A percentile compares a stretch with the other conserved stretches of the same genome.
These are phyloP conservation scores for Moesziomyces sp. DNA, from an alignment of 1,284 basidiomycete genomes.

Conservation along the genomic window DNA sequence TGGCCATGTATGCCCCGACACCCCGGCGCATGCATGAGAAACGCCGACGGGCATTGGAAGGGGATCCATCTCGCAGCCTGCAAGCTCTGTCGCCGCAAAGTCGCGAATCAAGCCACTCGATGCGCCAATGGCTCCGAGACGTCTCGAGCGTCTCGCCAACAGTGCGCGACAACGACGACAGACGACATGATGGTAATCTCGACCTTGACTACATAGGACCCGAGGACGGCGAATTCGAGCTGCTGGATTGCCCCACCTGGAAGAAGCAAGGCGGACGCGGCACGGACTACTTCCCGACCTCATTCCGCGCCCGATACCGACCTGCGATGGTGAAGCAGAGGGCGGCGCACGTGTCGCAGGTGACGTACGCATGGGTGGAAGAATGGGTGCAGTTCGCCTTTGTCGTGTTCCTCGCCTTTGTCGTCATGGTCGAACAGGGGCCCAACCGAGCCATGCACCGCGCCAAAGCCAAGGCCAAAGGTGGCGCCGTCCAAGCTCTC, in stretches of 20 bases:
- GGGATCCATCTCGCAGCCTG: not conserved
- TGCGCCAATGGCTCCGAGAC: conserved; percentile 29
- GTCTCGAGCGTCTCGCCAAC: conserved; percentile 21
- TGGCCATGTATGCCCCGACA: conserved; percentile 34
- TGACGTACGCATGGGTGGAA: conserved; percentile 53
- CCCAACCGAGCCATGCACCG: conserved; percentile 27
- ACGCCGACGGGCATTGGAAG: conserved; percentile 14
- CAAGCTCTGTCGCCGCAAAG: conserved; percentile 3
- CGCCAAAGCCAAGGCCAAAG: not conserved
- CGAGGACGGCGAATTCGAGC: conserved; percentile 52
- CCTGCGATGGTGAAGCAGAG: conserved; percentile 56
- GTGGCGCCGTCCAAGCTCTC: too few relatives aligned
- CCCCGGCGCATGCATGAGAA: conserved; percentile 28
- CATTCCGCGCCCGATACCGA: conserved; percentile 48
- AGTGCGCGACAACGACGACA: not conserved
- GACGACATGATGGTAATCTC: not conserved
- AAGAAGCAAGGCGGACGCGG: conserved; percentile 50
- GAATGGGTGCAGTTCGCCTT: conserved; percentile 58
- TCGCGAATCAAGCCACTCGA: conserved; percentile 22
- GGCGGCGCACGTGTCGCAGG: conserved; percentile 42
- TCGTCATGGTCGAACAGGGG: conserved; percentile 51
- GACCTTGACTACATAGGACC: conserved; percentile 12
- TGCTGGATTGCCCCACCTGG: conserved; percentile 47
- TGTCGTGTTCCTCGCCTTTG: conserved; percentile 58
- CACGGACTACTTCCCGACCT: conserved; percentile 57